Evolutionary conservation across 345 rosid species (phyloP), one percentile per base, ranked within the genome.

Genomic region (Acer saccharum): DNA sequence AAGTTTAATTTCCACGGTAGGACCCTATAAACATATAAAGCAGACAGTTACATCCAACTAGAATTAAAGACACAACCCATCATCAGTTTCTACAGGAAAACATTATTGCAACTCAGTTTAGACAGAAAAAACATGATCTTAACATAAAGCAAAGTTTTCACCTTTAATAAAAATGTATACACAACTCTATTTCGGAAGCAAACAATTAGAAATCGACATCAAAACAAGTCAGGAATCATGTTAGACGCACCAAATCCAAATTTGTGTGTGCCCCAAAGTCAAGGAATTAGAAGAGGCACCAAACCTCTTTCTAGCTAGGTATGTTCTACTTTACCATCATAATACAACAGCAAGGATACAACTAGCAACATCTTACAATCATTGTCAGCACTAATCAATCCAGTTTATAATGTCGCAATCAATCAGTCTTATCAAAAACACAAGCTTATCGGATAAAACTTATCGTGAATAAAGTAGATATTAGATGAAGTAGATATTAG

Each of bases 301-400:
- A 52, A 65, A 71, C 65, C 71, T 65, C 65, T 77, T 78, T 55
- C 76, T 69, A 70, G 76, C 66, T 66, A 79, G 73, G 75, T 61
- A 76, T 64, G 86, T 35, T 80, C 57, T 73, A 77, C 27, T 65
- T 61, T 81, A 73, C 73, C 75, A 76, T 78, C 69, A 66, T 71
- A 43, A 74, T 18, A 58, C 39, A 48, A 73, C 8, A 71, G 35
- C 65, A 83, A 67, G 55, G 68, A 80, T 73, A 76, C 71, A 74
- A 84, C 21, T 52, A 69, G 69, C 69, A 62, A 64, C 62, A 46
- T 73, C 41, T 75, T 78, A 77, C 84, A 82, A 74, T 80, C 78
- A 62, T 69, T 79, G 84, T 80, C 86, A 76, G 87, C 85, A 71
- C 75, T 78, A 81, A 82, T 83, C 84, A 35, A 68, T 85, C 83